Base-by-base conservation (phyloP, 306 rosid species). In the Cyamopsis tetragonoloba region DNA sequence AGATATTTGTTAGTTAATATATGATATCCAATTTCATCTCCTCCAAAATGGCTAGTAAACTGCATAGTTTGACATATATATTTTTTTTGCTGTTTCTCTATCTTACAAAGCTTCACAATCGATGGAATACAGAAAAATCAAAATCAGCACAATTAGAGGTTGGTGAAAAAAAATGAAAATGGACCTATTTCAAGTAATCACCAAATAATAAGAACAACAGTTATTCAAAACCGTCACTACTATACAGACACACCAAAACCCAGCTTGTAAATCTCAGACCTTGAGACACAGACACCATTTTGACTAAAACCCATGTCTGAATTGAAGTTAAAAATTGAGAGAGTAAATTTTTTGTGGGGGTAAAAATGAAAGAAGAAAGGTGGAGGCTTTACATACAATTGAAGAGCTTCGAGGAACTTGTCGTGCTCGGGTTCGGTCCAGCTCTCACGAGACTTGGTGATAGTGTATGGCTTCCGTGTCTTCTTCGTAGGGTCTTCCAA, bases 341-440 rank as follows among this genome's bases (percentile, higher is more conserved):
- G n/a, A n/a, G n/a, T n/a, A n/a, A n/a, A n/a, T n/a, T n/a, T n/a
- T n/a, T n/a, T n/a, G n/a, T n/a, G n/a, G n/a, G n/a, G n/a, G n/a
- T n/a, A n/a, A 5, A 24, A 8, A 10, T 0, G 28, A n/a, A 23
- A 2, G 14, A 28, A 14, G 0, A 49, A 28, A 56, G 14, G 34
- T 7, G 13, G 19, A 50, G 20, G 3, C 6, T 66, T 15, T 1
- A 14, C 27, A 1, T 91, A 93, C 99, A 93, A 83, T 70, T 93
- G 99, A 14, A 93, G 91, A 10, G 99, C 99, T 82, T 93, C 99
- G 23, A 90, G 95, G 48, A 93, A 93, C 80, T 93, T 93, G 79
- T 93, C 99, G 51, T 93, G 99, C 78, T 93, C 97, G 0, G 97
- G 97, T 43, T 93, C 97, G 5, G 95, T 89, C 97, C 96, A 93